Evolutionary conservation across 176 grass and related monocot genomes (phyloP).

Genomic region (Avena sativa): DNA sequence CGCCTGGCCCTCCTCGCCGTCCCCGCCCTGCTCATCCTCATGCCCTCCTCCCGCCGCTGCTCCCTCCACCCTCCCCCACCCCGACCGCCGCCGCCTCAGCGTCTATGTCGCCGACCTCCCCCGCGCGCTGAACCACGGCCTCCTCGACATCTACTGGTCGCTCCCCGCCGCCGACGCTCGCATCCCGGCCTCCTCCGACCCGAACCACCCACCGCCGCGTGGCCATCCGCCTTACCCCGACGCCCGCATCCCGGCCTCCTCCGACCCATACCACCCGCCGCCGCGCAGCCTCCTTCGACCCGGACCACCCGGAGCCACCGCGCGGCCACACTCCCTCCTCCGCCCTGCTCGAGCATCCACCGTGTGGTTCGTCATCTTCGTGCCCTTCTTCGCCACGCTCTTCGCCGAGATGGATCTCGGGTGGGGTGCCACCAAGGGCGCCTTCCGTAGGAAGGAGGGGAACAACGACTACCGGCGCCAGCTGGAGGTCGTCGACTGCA

Average conservation of each 20-base stretch:
- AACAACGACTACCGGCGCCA: constrained; percentile 75
- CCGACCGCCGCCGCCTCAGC: constrained; percentile 44
- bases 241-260: no score
- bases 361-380: constrained; percentile 76
- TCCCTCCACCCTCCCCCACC: neutral
- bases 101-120: constrained; percentile 86
- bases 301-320: no score
- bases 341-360: no score
- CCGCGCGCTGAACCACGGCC: constrained; percentile 71
- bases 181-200: no score
- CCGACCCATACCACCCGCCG: no score
- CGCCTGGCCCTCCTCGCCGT: constrained; percentile 36
- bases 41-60: constrained; percentile 16
- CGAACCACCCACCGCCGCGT: no score
- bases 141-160: constrained; percentile 89
- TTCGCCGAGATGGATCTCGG: constrained; percentile 93
- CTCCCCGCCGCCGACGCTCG: constrained; percentile 32
- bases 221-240: no score
- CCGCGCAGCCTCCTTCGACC: no score
- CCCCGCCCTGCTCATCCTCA: constrained; percentile 39
- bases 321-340: constrained; percentile 40
- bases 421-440: constrained; percentile 78
- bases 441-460: constrained; percentile 67
- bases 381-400: constrained; percentile 90
- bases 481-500: constrained; percentile 72